These are phyloP conservation scores for Scopulariopsis brevicaulis DNA, from an alignment of 2,329 filamentous ascomycete species.

Conservation along the genomic window DNA sequence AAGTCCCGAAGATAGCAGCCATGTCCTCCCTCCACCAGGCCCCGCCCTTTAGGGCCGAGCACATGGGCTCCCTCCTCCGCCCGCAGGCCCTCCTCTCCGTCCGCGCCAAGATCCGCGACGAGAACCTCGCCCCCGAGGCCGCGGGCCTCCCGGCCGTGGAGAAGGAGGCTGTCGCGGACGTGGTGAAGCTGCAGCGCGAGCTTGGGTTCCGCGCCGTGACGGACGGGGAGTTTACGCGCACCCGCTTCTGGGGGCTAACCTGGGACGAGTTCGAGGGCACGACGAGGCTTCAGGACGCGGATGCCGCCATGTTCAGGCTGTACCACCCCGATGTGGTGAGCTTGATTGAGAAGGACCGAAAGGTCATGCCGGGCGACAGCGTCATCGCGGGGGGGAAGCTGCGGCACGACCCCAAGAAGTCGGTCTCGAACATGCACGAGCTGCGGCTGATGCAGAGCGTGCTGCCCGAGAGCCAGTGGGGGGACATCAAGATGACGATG, in stretches of 20 bases:
- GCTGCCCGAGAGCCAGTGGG: conserved; percentile 34
- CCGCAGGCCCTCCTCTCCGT: conserved; percentile 32
- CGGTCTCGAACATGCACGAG: conserved; percentile 36
- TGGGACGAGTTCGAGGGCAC: conserved; percentile 43
- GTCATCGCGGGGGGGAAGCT: conserved; percentile 39
- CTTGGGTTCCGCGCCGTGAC: conserved; percentile 56
- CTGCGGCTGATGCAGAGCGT: conserved; percentile 32
- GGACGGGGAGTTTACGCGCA: conserved; percentile 57
- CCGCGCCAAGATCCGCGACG: conserved; percentile 18
- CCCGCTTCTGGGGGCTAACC: conserved; percentile 39
- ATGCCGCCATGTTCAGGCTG: conserved; percentile 37
- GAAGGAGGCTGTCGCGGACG: conserved; percentile 51
- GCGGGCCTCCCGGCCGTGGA: conserved; percentile 47
- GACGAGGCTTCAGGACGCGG: conserved; percentile 34
- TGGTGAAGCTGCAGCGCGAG: conserved; percentile 57
- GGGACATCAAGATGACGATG: conserved; percentile 40
- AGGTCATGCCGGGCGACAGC: conserved; percentile 45
- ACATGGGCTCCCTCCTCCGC: conserved; percentile 64
- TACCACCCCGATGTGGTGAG: conserved; percentile 44
- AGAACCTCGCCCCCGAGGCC: conserved; percentile 34
- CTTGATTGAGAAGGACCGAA: conserved; percentile 37
- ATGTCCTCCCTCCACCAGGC: conserved; percentile 6
- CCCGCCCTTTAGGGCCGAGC: conserved; percentile 62
- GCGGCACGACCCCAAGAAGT: conserved; percentile 26
- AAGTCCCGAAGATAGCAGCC: not conserved